Percentiles rank a stretch among this genome's conserved stretches.
phyloP scores from a whole-genome alignment of 176 grass and related monocot genomes.

The Chloris gayana region DNA sequence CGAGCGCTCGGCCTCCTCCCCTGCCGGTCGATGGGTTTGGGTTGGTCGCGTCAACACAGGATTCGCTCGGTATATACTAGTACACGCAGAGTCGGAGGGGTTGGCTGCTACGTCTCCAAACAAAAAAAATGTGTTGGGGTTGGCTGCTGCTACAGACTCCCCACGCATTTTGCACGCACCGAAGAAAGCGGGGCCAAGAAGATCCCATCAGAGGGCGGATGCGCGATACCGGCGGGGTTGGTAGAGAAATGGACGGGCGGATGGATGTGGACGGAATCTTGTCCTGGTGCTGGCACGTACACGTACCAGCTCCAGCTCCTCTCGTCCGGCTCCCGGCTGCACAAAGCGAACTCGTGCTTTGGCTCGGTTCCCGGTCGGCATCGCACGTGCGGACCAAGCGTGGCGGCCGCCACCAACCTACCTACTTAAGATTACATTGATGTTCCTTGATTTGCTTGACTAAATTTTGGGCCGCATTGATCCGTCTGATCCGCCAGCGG shows the following conservation, averaged over 20 bases:
- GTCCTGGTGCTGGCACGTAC: background rate
- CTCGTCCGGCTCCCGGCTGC: background rate
- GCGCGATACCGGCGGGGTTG: background rate
- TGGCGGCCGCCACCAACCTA: background rate
- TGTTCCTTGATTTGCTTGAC: background rate
- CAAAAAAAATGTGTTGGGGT: too few relatives aligned
- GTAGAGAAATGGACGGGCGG: background rate
- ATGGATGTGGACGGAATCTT: conserved; percentile 13
- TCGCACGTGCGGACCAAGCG: background rate
- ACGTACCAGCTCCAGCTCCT: background rate
- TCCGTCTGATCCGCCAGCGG: too few relatives aligned
- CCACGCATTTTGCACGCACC: too few relatives aligned
- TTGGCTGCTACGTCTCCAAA: too few relatives aligned
- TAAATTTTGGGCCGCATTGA: background rate
- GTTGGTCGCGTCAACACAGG: background rate
- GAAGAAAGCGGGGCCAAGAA: background rate
- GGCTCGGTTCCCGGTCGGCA: too few relatives aligned
- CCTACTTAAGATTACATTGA: background rate
- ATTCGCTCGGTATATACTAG: too few relatives aligned
- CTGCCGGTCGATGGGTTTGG: background rate
- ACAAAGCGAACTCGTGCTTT: background rate
- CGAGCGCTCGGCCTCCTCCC: background rate
- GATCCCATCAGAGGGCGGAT: background rate
- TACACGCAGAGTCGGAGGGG: too few relatives aligned
- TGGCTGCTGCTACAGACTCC: too few relatives aligned